Conservation (phyloP, 306 rosid genomes). For the Cicer cuneatum region DNA sequence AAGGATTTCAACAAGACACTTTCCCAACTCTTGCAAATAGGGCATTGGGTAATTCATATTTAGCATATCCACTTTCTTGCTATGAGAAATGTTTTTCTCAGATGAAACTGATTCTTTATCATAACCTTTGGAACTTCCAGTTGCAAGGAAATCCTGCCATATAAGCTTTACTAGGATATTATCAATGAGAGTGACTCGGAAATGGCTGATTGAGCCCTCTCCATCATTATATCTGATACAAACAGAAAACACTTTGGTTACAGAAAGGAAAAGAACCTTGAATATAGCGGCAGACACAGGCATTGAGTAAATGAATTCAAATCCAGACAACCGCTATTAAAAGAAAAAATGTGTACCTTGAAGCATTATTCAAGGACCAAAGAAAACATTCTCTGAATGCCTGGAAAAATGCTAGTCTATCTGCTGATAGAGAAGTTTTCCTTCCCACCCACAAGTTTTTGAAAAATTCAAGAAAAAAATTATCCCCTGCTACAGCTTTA, state of each 20-base stretch:
- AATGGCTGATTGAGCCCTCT: slow-evolving; percentile 56
- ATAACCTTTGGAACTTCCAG: slow-evolving; percentile 51
- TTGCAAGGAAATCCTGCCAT: slow-evolving; percentile 71
- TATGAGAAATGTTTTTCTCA: slow-evolving; percentile 47
- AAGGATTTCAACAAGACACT: slow-evolving; percentile 72
- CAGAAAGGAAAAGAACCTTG: slow-evolving; percentile 29
- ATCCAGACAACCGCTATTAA: slow-evolving; percentile 15
- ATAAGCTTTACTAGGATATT: slow-evolving; percentile 69
- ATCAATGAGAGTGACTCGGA: slow-evolving; percentile 65
- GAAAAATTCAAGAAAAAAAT: slow-evolving; percentile 75
- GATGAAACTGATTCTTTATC: slow-evolving; percentile 54
- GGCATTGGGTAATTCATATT: slow-evolving; percentile 57
- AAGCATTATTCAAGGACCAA: slow-evolving; percentile 78
- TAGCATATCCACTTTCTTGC: slow-evolving; percentile 51
- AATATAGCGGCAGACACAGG: slow-evolving; percentile 21
- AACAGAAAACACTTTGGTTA: slow-evolving; percentile 41
- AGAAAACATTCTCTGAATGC: slow-evolving; percentile 87
- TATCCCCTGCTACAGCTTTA: slow-evolving; percentile 68
- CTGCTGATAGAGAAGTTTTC: slow-evolving; percentile 60
- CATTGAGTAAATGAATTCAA: slow-evolving; percentile 33
- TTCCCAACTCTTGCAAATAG: slow-evolving; percentile 77
- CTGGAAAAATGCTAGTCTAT: slow-evolving; percentile 69
- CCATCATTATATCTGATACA: slow-evolving; percentile 68
- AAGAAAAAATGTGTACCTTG: slow-evolving; percentile 65
- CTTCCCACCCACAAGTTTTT: slow-evolving; percentile 87